Base-by-base conservation (phyloP, 163 green algal genomes). In the Scenedesmus sp. region DNA sequence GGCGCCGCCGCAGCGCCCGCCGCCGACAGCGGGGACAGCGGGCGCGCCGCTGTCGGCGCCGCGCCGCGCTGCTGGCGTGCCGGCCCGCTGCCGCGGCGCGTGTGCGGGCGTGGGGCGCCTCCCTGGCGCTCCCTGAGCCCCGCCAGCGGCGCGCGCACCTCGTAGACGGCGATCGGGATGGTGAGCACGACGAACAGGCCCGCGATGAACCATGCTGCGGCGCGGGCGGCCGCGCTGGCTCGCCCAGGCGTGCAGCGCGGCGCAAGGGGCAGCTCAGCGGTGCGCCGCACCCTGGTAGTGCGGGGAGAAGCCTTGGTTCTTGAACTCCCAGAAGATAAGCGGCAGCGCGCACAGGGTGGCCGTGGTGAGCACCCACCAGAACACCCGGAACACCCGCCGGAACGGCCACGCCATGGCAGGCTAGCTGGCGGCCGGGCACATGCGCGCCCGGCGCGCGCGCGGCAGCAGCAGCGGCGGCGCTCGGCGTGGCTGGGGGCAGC, bases 121-220 rank as follows among this genome's bases (percentile, higher is more conserved):
- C n/a, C n/a, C n/a, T n/a, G n/a, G n/a, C n/a, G n/a, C n/a, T n/a
- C n/a, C n/a, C n/a, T n/a, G n/a, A n/a, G n/a, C n/a, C n/a, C n/a
- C n/a, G n/a, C n/a, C n/a, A 47, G 44, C 20, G 17, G 44, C 18
- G 11, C 1, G 20, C 53, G 18, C 33, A 97, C 90, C 86, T 98
- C 95, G 69, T 97, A 98, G 6, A 98, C 88, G 13, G 89, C 92
- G 45, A 97, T 96, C 5, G 94, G 94, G 4, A 97, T 75, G 0
- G 94, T 91, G 42, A 99, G 69, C 24, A 98, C 90, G n/a, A 96
- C 92, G 67, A 99, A 98, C 6, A 98, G 87, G 34, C 93, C 94
- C 4, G 90, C 93, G n/a, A 97, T 89, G 50, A 97, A 96, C 91
- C 94, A 98, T 18, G 88, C 93, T 93, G 88, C 24, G 39, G 60